phyloP scores from a whole-genome alignment of 176 grass and related monocot genomes.

The Oryza rufipogon region DNA sequence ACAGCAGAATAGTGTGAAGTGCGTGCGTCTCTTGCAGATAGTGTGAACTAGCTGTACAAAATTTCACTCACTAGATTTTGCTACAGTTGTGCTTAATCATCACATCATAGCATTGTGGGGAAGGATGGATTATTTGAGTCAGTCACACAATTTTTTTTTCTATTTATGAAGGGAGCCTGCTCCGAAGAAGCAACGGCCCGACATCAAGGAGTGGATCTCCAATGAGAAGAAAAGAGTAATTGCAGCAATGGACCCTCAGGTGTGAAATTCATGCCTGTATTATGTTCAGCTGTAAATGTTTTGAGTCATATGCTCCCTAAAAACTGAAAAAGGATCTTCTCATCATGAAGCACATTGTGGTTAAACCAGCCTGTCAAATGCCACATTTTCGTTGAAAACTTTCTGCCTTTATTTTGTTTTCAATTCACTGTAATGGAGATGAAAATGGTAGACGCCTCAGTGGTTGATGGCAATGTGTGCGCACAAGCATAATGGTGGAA shows the following conservation, averaged over 20 bases:
- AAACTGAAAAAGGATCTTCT: neutral
- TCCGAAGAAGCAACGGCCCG: slow-evolving; percentile 36
- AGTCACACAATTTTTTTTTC: neutral
- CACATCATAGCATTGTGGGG: slow-evolving; percentile 5
- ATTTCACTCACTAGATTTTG: neutral
- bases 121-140: neutral
- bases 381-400: neutral
- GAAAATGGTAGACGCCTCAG: neutral
- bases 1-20: neutral
- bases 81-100: neutral
- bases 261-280: neutral
- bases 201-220: slow-evolving; percentile 45
- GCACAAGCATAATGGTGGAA: neutral
- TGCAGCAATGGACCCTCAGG: slow-evolving; percentile 69
- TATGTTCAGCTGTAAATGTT: slow-evolving; percentile 2
- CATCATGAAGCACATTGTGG: neutral
- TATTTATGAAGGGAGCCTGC: slow-evolving; percentile 59
- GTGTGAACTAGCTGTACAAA: no score
- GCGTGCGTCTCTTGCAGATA: neutral
- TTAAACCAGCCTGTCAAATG: neutral
- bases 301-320: neutral
- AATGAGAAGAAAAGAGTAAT: slow-evolving; percentile 62
- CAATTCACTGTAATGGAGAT: slow-evolving; percentile 3
- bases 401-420: neutral
- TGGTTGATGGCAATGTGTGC: neutral